A percentile compares a stretch with the other conserved stretches of the same genome.
Evolutionary conservation across 2,329 filamentous ascomycete genomes (phyloP).

Genomic region (Parascedosporium putredinis): DNA sequence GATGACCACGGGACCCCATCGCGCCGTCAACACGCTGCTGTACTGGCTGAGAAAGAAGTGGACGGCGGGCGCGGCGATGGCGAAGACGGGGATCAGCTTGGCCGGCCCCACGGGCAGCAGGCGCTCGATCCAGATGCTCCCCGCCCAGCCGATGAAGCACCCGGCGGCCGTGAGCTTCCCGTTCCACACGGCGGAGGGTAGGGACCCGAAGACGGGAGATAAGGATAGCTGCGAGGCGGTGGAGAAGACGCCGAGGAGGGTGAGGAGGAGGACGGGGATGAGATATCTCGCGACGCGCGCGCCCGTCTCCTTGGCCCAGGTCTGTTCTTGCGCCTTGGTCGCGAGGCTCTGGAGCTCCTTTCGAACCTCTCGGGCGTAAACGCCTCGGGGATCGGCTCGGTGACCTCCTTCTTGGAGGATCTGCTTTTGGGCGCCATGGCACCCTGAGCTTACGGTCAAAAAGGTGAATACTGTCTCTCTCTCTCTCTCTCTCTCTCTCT

Average conservation of each 20-base stretch:
- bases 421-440: conserved; percentile 9
- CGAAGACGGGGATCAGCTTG: conserved; percentile 58
- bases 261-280: conserved; percentile 19
- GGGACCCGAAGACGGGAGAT: conserved; percentile 79
- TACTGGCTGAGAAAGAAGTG: conserved; percentile 62
- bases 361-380: conserved; percentile 44
- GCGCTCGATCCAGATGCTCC: conserved; percentile 46
- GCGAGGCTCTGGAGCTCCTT: conserved; percentile 42
- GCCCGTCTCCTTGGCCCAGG: conserved; percentile 20
- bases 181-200: conserved; percentile 67
- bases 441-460: not conserved
- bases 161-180: conserved; percentile 52
- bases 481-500: too few species aligned
- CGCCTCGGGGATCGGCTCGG: conserved; percentile 15
- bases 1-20: conserved; percentile 64
- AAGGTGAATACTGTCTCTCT: not conserved
- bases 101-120: conserved; percentile 37
- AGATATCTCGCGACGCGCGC: conserved; percentile 31
- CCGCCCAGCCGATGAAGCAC: conserved; percentile 62
- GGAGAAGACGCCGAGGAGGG: conserved; percentile 52
- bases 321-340: conserved; percentile 28
- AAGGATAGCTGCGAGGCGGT: conserved; percentile 66
- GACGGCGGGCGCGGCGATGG: conserved; percentile 61
- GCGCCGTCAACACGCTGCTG: conserved; percentile 56
- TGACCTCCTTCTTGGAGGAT: conserved; percentile 3